Conservation (phyloP, 441 rosid genomes). For the Rhodomyrtus psidioides region DNA sequence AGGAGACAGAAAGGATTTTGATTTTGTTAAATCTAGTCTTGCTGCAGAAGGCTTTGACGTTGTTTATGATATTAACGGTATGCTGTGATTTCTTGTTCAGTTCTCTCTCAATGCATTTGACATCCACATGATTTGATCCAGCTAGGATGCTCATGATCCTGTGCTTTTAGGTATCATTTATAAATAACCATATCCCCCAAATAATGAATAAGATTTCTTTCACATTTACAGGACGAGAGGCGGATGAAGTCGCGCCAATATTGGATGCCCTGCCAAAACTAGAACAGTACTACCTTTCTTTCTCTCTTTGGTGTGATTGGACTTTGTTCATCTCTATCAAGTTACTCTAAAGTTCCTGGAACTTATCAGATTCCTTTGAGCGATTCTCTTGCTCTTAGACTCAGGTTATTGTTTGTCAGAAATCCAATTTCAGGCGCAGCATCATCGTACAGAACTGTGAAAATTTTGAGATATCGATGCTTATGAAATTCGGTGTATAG, state of each 20-base stretch:
- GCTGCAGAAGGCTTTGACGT: conserved; percentile 89
- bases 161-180: neutral
- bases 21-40: conserved; percentile 80
- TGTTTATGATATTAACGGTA: conserved; percentile 93
- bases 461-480: neutral
- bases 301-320: neutral
- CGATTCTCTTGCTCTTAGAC: neutral
- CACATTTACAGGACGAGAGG: conserved; percentile 67
- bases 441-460: neutral
- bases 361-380: neutral
- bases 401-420: neutral
- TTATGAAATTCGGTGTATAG: neutral
- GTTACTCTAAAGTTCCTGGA: neutral
- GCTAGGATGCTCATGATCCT: neutral
- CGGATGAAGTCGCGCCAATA: conserved; percentile 82
- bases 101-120: neutral
- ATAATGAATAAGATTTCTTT: neutral
- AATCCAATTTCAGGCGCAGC: neutral
- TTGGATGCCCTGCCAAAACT: conserved; percentile 83
- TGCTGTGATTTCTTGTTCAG: neutral
- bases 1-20: neutral
- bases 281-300: conserved; percentile 54
- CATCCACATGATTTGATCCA: neutral
- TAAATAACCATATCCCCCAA: neutral
- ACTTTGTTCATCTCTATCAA: neutral